These are phyloP conservation scores for Ceriops tagal DNA, from an alignment of 345 rosid genomes.

Conservation along the genomic window DNA sequence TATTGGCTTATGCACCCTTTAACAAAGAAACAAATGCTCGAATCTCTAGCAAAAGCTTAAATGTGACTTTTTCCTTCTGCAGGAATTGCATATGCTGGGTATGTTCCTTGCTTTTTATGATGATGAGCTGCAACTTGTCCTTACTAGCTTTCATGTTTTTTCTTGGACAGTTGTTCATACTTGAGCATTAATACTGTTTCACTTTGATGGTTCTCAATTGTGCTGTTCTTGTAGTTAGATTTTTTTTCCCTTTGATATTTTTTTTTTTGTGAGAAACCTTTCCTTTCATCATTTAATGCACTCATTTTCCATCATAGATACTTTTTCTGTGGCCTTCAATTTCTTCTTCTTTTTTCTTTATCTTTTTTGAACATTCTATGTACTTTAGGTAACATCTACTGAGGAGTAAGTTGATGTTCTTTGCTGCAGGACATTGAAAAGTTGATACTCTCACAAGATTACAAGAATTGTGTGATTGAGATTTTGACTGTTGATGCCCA, in stretches of 20 bases:
- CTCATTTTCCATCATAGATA: not conserved
- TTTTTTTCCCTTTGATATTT: not conserved
- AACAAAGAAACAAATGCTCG: not conserved
- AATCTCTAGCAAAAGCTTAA: not conserved
- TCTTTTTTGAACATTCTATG: not conserved
- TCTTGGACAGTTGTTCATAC: not conserved
- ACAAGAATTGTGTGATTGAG: constrained; percentile 41
- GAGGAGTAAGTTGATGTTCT: not conserved
- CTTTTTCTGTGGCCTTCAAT: not conserved
- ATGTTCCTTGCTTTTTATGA: not conserved
- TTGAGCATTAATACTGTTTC: no score
- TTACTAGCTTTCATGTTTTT: not conserved
- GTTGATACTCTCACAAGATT: constrained; percentile 52
- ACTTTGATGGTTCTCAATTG: no score
- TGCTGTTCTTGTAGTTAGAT: not conserved
- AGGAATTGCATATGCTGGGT: not conserved
- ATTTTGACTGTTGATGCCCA: constrained; percentile 64
- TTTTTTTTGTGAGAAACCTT: not conserved
- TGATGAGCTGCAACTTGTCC: not conserved
- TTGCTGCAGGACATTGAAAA: constrained; percentile 58
- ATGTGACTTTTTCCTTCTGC: not conserved
- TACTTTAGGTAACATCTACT: not conserved
- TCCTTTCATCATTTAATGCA: not conserved
- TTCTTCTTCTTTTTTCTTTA: not conserved
- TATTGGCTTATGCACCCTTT: not conserved